These are phyloP conservation scores for Neospermospora avenae DNA, from an alignment of 2,329 filamentous ascomycete genomes.

Conservation along the genomic window DNA sequence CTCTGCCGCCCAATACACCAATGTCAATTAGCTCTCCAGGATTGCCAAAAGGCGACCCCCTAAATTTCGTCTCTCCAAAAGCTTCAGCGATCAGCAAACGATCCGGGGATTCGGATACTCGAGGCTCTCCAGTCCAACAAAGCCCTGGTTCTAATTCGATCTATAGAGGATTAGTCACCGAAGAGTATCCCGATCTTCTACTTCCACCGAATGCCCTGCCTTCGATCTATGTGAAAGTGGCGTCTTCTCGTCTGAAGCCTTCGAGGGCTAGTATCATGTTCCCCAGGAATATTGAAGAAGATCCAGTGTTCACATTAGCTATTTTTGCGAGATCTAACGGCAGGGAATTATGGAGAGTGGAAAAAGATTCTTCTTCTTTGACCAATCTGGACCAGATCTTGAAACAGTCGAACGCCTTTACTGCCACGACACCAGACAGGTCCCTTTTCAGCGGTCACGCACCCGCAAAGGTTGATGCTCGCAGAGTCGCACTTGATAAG, in stretches of 20 bases:
- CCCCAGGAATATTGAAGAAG: conserved; percentile 78
- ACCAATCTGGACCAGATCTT: conserved; percentile 78
- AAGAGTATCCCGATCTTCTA: conserved; percentile 82
- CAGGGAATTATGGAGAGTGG: conserved; percentile 85
- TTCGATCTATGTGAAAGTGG: conserved; percentile 80
- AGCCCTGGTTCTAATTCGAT: conserved; percentile 51
- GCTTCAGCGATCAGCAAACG: conserved; percentile 41
- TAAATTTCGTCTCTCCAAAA: conserved; percentile 40
- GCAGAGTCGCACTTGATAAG: conserved; percentile 72
- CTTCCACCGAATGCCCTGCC: conserved; percentile 85
- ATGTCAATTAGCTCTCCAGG: conserved; percentile 55
- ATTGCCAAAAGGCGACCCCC: conserved; percentile 32
- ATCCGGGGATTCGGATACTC: conserved; percentile 24
- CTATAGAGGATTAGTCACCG: conserved; percentile 74
- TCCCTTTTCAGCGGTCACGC: conserved; percentile 88
- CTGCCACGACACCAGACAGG: conserved; percentile 76
- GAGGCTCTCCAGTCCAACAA: conserved; percentile 21
- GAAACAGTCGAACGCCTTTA: conserved; percentile 69
- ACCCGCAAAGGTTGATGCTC: conserved; percentile 87
- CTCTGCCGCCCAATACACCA: conserved; percentile 67
- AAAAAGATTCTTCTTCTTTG: conserved; percentile 84
- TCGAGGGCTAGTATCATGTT: conserved; percentile 82
- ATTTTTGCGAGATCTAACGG: conserved; percentile 73
- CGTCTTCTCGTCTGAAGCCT: conserved; percentile 91
- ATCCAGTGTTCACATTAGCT: conserved; percentile 89